Evolutionary conservation across 768 basidiomycete species (phyloP).

Genomic region (Dictyophora rubrovolvata): DNA sequence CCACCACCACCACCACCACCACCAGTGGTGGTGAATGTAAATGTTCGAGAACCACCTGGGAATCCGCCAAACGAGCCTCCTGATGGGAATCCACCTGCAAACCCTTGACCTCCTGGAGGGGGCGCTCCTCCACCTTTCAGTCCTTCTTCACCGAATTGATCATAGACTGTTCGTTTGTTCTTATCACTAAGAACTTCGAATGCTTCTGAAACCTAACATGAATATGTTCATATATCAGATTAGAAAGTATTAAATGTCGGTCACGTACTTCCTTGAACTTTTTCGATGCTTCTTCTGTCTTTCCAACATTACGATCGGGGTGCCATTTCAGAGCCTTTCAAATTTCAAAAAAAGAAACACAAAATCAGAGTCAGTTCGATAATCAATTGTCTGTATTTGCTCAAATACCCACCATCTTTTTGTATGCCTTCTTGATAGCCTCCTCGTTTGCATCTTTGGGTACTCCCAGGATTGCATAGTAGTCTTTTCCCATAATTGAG

Average conservation of each 20-base stretch:
- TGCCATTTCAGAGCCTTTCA: constrained; percentile 83
- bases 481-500: constrained; percentile 65
- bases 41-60: constrained; percentile 37
- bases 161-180: constrained; percentile 76
- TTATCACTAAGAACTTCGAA: constrained; percentile 91
- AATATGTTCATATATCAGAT: not conserved
- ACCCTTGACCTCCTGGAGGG: constrained; percentile 39
- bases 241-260: not conserved
- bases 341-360: not conserved
- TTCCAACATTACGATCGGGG: constrained; percentile 74
- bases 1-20: constrained; percentile 38
- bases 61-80: constrained; percentile 25
- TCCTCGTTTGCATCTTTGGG: constrained; percentile 67
- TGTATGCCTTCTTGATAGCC: constrained; percentile 89
- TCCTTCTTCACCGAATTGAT: constrained; percentile 93
- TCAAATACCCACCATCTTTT: constrained; percentile 62
- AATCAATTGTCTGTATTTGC: not conserved
- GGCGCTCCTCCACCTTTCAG: constrained; percentile 63
- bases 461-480: constrained; percentile 78
- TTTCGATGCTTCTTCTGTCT: constrained; percentile 73
- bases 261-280: constrained; percentile 82
- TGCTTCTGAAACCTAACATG: constrained; percentile 73
- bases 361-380: not conserved
- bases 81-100: constrained; percentile 15
- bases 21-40: constrained; percentile 39